These are phyloP conservation scores for Xylariomycetidae sp. DNA, from an alignment of 2,329 filamentous ascomycete genomes.

Conservation along the genomic window DNA sequence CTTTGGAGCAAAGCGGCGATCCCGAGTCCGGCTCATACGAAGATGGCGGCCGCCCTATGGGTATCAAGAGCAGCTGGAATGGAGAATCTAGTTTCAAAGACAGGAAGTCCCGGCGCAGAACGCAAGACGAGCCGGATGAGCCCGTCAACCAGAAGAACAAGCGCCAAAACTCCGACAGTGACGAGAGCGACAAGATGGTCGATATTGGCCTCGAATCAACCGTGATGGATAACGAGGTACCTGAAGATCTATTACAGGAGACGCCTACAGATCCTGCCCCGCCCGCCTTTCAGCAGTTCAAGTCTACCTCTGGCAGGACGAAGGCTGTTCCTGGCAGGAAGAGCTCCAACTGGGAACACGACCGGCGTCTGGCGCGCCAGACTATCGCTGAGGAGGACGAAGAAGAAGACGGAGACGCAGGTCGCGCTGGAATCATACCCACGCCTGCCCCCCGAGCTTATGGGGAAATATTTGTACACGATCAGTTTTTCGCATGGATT, in stretches of 20 bases:
- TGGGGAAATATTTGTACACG: slow-evolving; percentile 72
- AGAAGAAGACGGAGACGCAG: slow-evolving; percentile 28
- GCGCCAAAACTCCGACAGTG: slow-evolving; percentile 28
- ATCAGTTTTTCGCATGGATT: slow-evolving; percentile 86
- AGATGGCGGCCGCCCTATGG: slow-evolving; percentile 42
- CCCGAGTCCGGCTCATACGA: slow-evolving; percentile 40
- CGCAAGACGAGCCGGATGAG: slow-evolving; percentile 34
- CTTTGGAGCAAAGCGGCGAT: slow-evolving; percentile 50
- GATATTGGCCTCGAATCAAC: slow-evolving; percentile 78
- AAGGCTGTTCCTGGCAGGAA: slow-evolving; percentile 35
- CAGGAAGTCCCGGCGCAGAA: slow-evolving; percentile 35
- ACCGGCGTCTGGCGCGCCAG: slow-evolving; percentile 38
- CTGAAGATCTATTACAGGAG: slow-evolving; percentile 56
- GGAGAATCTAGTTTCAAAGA: slow-evolving; percentile 44
- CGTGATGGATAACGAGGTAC: slow-evolving; percentile 54
- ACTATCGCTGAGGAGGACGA: slow-evolving; percentile 34
- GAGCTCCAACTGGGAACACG: slow-evolving; percentile 42
- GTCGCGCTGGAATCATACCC: slow-evolving; percentile 18
- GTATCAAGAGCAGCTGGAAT: slow-evolving; percentile 63
- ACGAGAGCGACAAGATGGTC: slow-evolving; percentile 66
- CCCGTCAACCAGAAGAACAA: slow-evolving; percentile 19
- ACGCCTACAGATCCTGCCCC: slow-evolving; percentile 47
- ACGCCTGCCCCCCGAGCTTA: slow-evolving; percentile 43
- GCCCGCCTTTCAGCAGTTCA: slow-evolving; percentile 60
- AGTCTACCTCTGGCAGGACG: slow-evolving; percentile 31